phyloP scores from a whole-genome alignment of 2,329 filamentous ascomycete genomes.

The Aspergillus sp. region DNA sequence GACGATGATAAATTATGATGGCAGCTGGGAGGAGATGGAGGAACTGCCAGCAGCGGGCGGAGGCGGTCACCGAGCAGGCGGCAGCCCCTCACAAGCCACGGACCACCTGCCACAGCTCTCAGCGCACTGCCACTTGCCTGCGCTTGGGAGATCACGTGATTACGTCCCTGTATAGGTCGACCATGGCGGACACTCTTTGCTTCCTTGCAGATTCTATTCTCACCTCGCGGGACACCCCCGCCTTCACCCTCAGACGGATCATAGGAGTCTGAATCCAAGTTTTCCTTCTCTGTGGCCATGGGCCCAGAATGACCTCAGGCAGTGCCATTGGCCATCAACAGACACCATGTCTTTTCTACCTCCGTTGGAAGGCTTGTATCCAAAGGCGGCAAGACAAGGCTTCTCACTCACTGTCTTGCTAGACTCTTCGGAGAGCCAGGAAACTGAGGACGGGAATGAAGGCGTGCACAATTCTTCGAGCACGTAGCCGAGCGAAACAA shows the following conservation, averaged over 20 bases:
- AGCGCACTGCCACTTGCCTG: background rate
- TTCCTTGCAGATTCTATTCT: no score
- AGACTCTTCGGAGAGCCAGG: background rate
- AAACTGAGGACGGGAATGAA: background rate
- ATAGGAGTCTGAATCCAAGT: background rate
- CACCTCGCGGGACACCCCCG: no score
- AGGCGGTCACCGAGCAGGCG: constrained; percentile 16
- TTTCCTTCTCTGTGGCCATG: background rate
- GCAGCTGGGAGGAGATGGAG: constrained; percentile 10
- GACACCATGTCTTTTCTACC: background rate
- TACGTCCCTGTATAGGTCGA: background rate
- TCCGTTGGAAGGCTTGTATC: background rate
- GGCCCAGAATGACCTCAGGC: background rate
- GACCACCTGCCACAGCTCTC: constrained; percentile 4
- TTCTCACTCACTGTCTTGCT: background rate
- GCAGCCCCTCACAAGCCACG: constrained; percentile 8
- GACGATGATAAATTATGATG: constrained; percentile 20
- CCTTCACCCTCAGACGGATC: background rate
- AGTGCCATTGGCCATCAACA: background rate
- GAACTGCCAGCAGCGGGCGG: constrained; percentile 1
- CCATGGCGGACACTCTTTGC: no score
- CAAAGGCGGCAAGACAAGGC: no score
- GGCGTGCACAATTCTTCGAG: background rate
- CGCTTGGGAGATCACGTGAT: background rate
- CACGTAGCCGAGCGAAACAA: constrained; percentile 1